These are phyloP conservation scores for Huntiella omanensis DNA, from an alignment of 2,329 filamentous ascomycete genomes.

Conservation along the genomic window DNA sequence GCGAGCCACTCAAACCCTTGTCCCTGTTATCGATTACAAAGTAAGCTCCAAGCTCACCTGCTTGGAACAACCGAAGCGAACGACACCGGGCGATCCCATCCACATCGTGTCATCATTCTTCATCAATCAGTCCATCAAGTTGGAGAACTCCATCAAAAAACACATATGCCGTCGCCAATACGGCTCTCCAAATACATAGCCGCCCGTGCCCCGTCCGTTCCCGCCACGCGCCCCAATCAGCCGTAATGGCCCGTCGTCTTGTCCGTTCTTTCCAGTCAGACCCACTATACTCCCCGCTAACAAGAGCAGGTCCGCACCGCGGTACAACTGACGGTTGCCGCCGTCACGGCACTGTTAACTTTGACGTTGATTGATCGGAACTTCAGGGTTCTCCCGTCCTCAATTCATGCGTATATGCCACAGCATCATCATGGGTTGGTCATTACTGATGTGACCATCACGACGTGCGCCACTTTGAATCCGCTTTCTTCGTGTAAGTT, in stretches of 20 bases:
- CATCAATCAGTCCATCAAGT: too few species aligned
- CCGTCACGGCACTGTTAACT: constrained; percentile 47
- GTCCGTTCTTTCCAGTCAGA: not conserved
- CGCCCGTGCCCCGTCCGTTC: too few species aligned
- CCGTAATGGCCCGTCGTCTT: constrained; percentile 8
- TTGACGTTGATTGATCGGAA: constrained; percentile 72
- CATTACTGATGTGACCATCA: constrained; percentile 68
- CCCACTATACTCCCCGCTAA: not conserved
- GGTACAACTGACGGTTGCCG: constrained; percentile 52
- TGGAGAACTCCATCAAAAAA: too few species aligned
- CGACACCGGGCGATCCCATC: too few species aligned
- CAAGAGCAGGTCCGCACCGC: constrained; percentile 41
- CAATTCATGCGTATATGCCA: constrained; percentile 74
- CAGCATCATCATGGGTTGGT: constrained; percentile 68
- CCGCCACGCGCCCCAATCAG: not conserved
- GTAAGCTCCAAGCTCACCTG: too few species aligned
- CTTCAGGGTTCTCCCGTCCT: constrained; percentile 68
- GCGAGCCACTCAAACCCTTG: too few species aligned
- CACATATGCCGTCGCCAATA: too few species aligned
- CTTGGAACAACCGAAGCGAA: too few species aligned
- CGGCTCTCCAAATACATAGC: too few species aligned
- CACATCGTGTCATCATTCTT: too few species aligned
- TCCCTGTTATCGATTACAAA: too few species aligned
- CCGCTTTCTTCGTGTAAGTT: constrained; percentile 58
- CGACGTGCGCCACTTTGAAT: constrained; percentile 58